Conservation (phyloP, 768 basidiomycete genomes). For the Symmetrospora coprosmae region DNA sequence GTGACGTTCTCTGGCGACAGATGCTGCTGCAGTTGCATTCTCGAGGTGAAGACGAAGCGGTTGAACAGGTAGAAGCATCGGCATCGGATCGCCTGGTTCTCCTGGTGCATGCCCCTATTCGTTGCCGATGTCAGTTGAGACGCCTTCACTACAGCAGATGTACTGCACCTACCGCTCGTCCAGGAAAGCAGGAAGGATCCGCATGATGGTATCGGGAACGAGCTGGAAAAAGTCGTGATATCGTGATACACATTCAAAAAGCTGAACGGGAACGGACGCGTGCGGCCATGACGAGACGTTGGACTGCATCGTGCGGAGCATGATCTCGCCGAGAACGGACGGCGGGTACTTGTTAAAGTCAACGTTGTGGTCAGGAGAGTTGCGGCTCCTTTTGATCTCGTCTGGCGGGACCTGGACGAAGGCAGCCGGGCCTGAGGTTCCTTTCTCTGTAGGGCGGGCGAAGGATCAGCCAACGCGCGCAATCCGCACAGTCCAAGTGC, state of each 20-base stretch:
- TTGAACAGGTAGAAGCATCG: constrained; percentile 85
- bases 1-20: constrained; percentile 50
- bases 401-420: constrained; percentile 64
- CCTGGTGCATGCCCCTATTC: constrained; percentile 69
- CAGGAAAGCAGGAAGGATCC: constrained; percentile 75
- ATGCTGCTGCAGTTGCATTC: constrained; percentile 49
- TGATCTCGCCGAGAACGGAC: constrained; percentile 78
- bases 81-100: constrained; percentile 52
- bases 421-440: constrained; percentile 57
- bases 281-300: constrained; percentile 71
- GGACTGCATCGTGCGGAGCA: constrained; percentile 67
- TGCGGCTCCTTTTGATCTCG: constrained; percentile 36
- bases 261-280: constrained; percentile 68
- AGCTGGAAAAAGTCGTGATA: constrained; percentile 96
- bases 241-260: constrained; percentile 80
- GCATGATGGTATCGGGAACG: constrained; percentile 71
- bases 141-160: background rate
- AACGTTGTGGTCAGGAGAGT: constrained; percentile 46
- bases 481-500: no score
- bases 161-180: constrained; percentile 51
- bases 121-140: background rate
- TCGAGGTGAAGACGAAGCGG: constrained; percentile 72
- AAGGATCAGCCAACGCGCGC: no score
- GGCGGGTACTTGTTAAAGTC: constrained; percentile 60
- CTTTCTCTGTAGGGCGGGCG: constrained; percentile 12